A percentile compares a stretch with the other conserved stretches of the same genome.
Evolutionary conservation across 2,329 filamentous ascomycete genomes (phyloP).

Genomic region (Torrubiella hemipterigena): DNA sequence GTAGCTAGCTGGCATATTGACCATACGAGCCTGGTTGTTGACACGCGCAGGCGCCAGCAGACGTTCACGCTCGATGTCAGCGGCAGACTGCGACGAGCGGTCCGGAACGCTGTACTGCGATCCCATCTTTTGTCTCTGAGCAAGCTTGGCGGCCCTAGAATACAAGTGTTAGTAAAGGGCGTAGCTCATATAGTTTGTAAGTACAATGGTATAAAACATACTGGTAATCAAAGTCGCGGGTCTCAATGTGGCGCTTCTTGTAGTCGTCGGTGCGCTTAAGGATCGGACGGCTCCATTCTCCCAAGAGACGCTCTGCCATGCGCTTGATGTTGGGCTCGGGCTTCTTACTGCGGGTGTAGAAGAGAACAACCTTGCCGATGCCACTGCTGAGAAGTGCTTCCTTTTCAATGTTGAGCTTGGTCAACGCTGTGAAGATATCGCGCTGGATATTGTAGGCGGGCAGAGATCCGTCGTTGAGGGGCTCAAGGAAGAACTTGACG

Average conservation of each 20-base stretch:
- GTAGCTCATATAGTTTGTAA: too few relatives aligned
- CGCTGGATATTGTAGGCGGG: conserved; percentile 97
- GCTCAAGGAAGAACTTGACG: conserved; percentile 94
- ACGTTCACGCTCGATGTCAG: conserved; percentile 43
- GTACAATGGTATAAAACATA: conserved; percentile 38
- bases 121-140: conserved; percentile 34
- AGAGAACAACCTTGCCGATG: conserved; percentile 91
- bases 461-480: conserved; percentile 82
- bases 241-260: conserved; percentile 64
- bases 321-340: conserved; percentile 83
- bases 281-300: conserved; percentile 92
- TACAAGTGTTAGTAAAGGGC: too few relatives aligned
- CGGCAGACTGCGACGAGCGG: conserved; percentile 26
- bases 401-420: conserved; percentile 76
- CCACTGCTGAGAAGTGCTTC: conserved; percentile 82
- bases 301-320: conserved; percentile 81
- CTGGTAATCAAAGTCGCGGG: conserved; percentile 52
- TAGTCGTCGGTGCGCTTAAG: conserved; percentile 90
- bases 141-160: conserved; percentile 42
- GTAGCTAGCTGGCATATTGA: conserved; percentile 43
- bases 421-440: conserved; percentile 75
- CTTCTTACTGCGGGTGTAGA: conserved; percentile 92
- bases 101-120: conserved; percentile 39
- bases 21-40: conserved; percentile 45
- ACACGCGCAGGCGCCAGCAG: conserved; percentile 42